Percentiles rank a stretch among this genome's conserved stretches.
Conservation (phyloP, 805 yeast genomes). For the Cyberlindnera nakhonratchasimensis region DNA sequence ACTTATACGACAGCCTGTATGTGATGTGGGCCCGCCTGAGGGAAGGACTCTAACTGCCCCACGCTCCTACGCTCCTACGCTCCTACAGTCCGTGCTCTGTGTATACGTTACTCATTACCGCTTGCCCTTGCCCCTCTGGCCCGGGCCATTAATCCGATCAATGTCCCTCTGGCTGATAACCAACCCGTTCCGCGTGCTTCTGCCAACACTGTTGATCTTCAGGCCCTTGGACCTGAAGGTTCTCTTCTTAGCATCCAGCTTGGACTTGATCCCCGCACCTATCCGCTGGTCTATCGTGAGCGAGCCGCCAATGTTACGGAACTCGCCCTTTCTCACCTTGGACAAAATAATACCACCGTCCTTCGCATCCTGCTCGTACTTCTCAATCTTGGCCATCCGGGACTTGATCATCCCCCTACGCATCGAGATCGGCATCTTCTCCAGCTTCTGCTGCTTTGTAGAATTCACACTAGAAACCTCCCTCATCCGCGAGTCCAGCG, state of each 20-base stretch:
- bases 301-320: conserved; percentile 51
- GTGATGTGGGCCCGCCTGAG: too few relatives aligned
- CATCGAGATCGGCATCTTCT: conserved; percentile 85
- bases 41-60: too few relatives aligned
- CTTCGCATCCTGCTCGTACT: conserved; percentile 71
- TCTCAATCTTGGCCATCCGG: conserved; percentile 47
- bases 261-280: conserved; percentile 48
- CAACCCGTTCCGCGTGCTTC: conserved; percentile 74
- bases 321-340: conserved; percentile 61
- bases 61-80: too few relatives aligned
- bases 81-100: not conserved
- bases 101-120: not conserved
- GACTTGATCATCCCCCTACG: conserved; percentile 77
- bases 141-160: conserved; percentile 39
- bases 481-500: conserved; percentile 56
- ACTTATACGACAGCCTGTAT: too few relatives aligned
- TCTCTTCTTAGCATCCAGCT: conserved; percentile 35
- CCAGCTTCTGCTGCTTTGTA: conserved; percentile 40
- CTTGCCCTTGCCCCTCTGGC: conserved; percentile 8
- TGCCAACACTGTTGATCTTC: conserved; percentile 72
- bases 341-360: conserved; percentile 91
- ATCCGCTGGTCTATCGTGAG: conserved; percentile 37
- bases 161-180: conserved; percentile 67
- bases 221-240: conserved; percentile 69
- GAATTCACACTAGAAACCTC: conserved; percentile 42